These are phyloP conservation scores for Cercospora sp. DNA, from an alignment of 2,329 filamentous ascomycete genomes.

Conservation along the genomic window DNA sequence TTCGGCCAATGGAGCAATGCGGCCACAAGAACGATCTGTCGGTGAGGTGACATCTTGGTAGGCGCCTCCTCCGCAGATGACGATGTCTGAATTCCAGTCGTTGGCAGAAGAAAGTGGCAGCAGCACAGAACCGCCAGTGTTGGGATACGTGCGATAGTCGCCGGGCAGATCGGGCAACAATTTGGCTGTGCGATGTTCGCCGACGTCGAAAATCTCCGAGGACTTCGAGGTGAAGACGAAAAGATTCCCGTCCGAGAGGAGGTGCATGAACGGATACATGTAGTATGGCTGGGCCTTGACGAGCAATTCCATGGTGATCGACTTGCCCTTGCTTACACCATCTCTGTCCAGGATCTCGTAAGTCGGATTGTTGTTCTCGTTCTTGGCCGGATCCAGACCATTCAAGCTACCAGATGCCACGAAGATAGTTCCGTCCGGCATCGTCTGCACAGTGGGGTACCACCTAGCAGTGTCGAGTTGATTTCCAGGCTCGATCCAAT, in stretches of 20 bases:
- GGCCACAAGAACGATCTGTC: conserved; percentile 64
- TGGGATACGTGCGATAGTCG: conserved; percentile 65
- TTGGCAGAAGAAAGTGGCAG: conserved; percentile 62
- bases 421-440: conserved; percentile 58
- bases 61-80: conserved; percentile 66
- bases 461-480: conserved; percentile 54
- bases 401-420: conserved; percentile 62
- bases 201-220: conserved; percentile 56
- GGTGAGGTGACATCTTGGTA: conserved; percentile 62
- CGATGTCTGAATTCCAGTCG: conserved; percentile 58
- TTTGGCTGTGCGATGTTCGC: conserved; percentile 57
- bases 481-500: conserved; percentile 58
- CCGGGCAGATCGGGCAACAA: conserved; percentile 63
- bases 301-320: conserved; percentile 55
- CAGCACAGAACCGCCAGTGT: conserved; percentile 63
- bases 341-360: conserved; percentile 58
- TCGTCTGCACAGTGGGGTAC: conserved; percentile 60
- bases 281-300: conserved; percentile 54
- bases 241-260: conserved; percentile 57
- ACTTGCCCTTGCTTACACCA: conserved; percentile 51
- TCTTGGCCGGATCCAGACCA: conserved; percentile 55
- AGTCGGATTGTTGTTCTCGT: conserved; percentile 63
- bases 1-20: conserved; percentile 57
- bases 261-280: conserved; percentile 64
- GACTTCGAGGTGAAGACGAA: conserved; percentile 60